These are phyloP conservation scores for Colletotrichum truncatum DNA, from an alignment of 2,329 filamentous ascomycete species.

Conservation along the genomic window DNA sequence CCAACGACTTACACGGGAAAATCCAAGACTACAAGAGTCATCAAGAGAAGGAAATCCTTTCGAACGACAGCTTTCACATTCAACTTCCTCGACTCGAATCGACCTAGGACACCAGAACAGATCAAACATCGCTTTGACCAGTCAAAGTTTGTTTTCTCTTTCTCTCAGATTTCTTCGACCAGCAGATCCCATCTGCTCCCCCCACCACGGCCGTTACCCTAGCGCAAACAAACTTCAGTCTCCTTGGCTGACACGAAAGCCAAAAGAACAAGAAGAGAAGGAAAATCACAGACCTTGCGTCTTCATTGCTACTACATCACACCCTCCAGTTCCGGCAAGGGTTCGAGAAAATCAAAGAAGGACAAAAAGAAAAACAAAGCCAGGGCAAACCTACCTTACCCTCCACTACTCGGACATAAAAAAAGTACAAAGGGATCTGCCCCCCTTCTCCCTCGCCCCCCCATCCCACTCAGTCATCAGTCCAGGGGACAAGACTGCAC, in stretches of 20 bases:
- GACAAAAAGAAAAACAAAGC: no score
- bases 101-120: not conserved
- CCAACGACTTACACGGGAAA: constrained; percentile 5
- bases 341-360: not conserved
- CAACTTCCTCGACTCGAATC: not conserved
- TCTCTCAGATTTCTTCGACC: not conserved
- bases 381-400: not conserved
- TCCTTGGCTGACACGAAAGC: constrained; percentile 5
- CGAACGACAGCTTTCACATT: not conserved
- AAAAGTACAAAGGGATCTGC: constrained; percentile 8
- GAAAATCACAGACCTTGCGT: constrained; percentile 1
- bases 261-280: not conserved
- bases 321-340: not conserved
- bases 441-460: not conserved
- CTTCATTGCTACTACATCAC: not conserved
- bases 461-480: not conserved
- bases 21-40: not conserved
- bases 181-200: not conserved
- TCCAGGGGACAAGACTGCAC: not conserved
- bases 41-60: not conserved
- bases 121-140: not conserved
- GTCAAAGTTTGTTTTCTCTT: no score
- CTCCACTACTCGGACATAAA: not conserved
- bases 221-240: not conserved
- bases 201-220: not conserved